Conservation (phyloP, 2,329 filamentous ascomycete species). For the Calonectria naviculata region DNA sequence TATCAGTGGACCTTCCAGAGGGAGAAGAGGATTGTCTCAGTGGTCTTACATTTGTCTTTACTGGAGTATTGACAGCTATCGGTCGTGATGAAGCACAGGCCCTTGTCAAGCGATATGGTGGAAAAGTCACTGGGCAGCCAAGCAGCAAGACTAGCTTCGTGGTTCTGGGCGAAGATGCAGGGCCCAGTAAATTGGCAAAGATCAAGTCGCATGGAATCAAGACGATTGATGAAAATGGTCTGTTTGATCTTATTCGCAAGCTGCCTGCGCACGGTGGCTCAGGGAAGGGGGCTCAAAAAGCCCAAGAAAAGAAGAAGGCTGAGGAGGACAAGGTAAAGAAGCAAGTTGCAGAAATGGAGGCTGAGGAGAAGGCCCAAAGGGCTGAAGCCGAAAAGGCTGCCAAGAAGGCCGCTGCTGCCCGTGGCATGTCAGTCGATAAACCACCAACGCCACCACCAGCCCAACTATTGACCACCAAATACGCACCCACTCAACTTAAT, state of each 20-base stretch:
- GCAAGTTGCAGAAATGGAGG: constrained; percentile 87
- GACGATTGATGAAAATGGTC: constrained; percentile 92
- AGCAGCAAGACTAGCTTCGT: constrained; percentile 96
- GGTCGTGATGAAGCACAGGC: constrained; percentile 86
- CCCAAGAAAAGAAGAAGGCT: constrained; percentile 84
- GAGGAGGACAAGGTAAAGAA: constrained; percentile 86
- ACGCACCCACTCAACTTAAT: constrained; percentile 84
- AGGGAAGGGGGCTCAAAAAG: constrained; percentile 87
- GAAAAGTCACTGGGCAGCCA: constrained; percentile 86
- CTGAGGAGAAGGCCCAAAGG: constrained; percentile 74
- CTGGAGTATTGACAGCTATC: constrained; percentile 83
- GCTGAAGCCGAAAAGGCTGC: constrained; percentile 63
- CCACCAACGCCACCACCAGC: constrained; percentile 63
- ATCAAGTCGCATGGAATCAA: constrained; percentile 85
- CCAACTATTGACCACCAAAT: constrained; percentile 93
- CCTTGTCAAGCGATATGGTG: constrained; percentile 92
- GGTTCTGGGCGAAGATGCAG: constrained; percentile 89
- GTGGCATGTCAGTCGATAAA: constrained; percentile 34
- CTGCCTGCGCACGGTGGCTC: constrained; percentile 89
- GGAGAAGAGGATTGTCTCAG: constrained; percentile 91
- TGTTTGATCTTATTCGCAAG: constrained; percentile 85
- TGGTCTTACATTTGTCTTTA: constrained; percentile 95
- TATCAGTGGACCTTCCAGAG: constrained; percentile 77
- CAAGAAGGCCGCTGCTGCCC: constrained; percentile 50
- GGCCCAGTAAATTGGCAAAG: constrained; percentile 90